Percentiles rank a stretch among this genome's conserved stretches.
phyloP scores from a whole-genome alignment of 441 rosid genomes.

The Bocquillonia castaneifolia region DNA sequence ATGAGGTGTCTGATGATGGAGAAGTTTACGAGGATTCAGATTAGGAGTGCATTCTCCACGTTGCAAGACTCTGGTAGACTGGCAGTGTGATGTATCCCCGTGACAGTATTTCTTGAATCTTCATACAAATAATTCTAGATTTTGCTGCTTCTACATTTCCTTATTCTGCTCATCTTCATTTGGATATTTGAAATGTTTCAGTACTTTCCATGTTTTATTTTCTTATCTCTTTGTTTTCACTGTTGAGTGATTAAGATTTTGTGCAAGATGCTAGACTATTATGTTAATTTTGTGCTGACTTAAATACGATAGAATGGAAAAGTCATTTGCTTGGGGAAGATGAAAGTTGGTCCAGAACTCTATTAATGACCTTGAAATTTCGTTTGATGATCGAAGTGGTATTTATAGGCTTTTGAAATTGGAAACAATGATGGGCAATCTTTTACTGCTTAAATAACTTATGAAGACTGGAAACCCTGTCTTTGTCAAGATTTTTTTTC shows the following conservation, averaged over 20 bases:
- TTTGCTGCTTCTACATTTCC: constrained; percentile 4
- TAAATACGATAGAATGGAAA: background rate
- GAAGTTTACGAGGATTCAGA: constrained; percentile 57
- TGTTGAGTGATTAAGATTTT: background rate
- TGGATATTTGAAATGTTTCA: background rate
- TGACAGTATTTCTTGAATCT: constrained; percentile 12
- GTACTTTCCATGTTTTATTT: background rate
- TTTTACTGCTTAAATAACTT: too few relatives aligned
- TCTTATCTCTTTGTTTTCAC: background rate
- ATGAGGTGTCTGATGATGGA: constrained; percentile 61
- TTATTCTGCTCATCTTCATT: background rate
- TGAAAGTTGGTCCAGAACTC: background rate
- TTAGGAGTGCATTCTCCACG: constrained; percentile 40
- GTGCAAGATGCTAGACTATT: background rate
- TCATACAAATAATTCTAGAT: constrained; percentile 13
- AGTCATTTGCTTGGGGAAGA: background rate
- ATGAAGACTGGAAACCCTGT: too few relatives aligned
- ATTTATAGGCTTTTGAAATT: too few relatives aligned
- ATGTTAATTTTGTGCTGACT: background rate
- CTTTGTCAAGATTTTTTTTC: too few relatives aligned
- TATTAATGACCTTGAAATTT: background rate
- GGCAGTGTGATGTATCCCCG: constrained; percentile 14
- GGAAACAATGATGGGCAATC: too few relatives aligned
- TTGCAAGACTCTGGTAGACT: constrained; percentile 23
- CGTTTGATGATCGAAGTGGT: background rate